phyloP scores from a whole-genome alignment of 2,329 filamentous ascomycete genomes.

The Beauveria varroae region DNA sequence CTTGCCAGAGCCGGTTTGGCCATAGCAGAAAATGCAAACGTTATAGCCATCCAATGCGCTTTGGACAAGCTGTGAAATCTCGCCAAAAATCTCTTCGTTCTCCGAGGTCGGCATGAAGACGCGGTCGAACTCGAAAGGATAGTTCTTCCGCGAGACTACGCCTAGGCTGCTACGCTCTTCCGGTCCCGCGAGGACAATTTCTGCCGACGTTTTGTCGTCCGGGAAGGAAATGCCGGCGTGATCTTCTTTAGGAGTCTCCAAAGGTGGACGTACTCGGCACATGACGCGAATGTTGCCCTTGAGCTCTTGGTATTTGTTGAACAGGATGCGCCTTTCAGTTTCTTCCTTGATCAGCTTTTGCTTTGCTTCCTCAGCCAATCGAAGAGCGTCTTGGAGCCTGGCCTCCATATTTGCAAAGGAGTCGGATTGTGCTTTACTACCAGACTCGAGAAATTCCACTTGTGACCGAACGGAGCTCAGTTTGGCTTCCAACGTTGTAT shows the following conservation, averaged over 20 bases:
- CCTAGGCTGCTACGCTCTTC: slow-evolving; percentile 78
- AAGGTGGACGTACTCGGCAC: slow-evolving; percentile 80
- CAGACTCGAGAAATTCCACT: slow-evolving; percentile 83
- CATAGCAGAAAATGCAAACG: slow-evolving; percentile 98
- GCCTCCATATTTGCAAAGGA: slow-evolving; percentile 76
- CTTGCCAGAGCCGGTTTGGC: slow-evolving; percentile 70
- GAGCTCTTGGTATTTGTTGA: slow-evolving; percentile 96
- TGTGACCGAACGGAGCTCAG: slow-evolving; percentile 71
- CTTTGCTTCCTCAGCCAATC: slow-evolving; percentile 60
- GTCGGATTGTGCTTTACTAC: slow-evolving; percentile 80
- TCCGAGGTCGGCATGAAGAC: slow-evolving; percentile 73
- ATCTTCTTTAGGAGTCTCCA: slow-evolving; percentile 51
- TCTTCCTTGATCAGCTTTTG: slow-evolving; percentile 88
- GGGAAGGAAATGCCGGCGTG: slow-evolving; percentile 73
- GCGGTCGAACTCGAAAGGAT: slow-evolving; percentile 85
- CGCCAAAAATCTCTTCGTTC: slow-evolving; percentile 85
- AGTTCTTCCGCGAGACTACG: slow-evolving; percentile 66
- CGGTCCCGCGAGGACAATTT: slow-evolving; percentile 75
- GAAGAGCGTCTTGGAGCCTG: slow-evolving; percentile 69
- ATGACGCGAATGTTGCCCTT: slow-evolving; percentile 99
- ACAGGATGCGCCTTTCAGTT: slow-evolving; percentile 79
- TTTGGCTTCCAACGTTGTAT: slow-evolving; percentile 63
- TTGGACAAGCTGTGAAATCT: slow-evolving; percentile 95
- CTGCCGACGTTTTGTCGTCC: slow-evolving; percentile 75
- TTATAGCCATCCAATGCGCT: slow-evolving; percentile 96